Evolutionary conservation across 2,329 filamentous ascomycete genomes (phyloP).

Genomic region (Botrytis aclada): DNA sequence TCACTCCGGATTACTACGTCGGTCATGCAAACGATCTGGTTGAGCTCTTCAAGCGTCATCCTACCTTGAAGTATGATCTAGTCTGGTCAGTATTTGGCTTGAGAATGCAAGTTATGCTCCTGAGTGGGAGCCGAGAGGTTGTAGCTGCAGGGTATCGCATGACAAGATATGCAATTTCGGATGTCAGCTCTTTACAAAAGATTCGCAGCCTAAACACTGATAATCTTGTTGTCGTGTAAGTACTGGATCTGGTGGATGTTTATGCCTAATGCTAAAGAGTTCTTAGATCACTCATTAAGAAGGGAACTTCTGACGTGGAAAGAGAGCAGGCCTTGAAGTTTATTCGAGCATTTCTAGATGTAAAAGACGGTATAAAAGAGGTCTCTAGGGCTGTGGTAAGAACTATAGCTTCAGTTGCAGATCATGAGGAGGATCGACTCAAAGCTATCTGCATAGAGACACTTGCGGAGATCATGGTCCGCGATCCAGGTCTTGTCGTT

Average conservation of each 20-base stretch:
- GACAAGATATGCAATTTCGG: slow-evolving; percentile 90
- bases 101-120: slow-evolving; percentile 90
- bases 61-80: slow-evolving; percentile 91
- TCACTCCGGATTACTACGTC: slow-evolving; percentile 93
- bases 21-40: slow-evolving; percentile 87
- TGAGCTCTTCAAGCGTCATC: slow-evolving; percentile 92
- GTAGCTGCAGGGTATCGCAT: slow-evolving; percentile 92
- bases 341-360: slow-evolving; percentile 88
- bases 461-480: slow-evolving; percentile 83
- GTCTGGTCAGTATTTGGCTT: slow-evolving; percentile 94
- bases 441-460: slow-evolving; percentile 91
- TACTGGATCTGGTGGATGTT: slow-evolving; percentile 18
- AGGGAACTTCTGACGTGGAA: slow-evolving; percentile 94
- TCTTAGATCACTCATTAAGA: slow-evolving; percentile 77
- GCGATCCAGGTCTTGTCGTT: slow-evolving; percentile 77
- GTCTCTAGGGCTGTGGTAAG: slow-evolving; percentile 83
- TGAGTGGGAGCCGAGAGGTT: slow-evolving; percentile 94
- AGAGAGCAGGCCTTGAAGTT: slow-evolving; percentile 97
- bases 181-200: slow-evolving; percentile 81
- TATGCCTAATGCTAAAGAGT: slow-evolving; percentile 25
- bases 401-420: slow-evolving; percentile 87
- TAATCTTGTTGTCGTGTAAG: slow-evolving; percentile 75
- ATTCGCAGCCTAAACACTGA: slow-evolving; percentile 89
- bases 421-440: slow-evolving; percentile 66
- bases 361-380: slow-evolving; percentile 87